phyloP scores from a whole-genome alignment of 768 basidiomycete species.

The Chalciporus chontae region DNA sequence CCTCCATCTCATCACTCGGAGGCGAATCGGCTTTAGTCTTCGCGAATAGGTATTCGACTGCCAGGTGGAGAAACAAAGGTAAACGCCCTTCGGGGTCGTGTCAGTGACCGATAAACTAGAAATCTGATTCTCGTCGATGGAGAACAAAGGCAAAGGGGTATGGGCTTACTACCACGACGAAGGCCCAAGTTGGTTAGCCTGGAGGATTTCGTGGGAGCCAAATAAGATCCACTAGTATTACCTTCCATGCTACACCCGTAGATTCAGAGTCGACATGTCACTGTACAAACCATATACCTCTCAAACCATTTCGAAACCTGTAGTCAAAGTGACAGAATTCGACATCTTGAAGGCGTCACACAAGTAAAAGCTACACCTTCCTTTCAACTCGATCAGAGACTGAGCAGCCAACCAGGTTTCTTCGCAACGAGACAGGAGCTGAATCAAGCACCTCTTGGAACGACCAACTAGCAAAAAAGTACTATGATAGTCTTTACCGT shows the following conservation, averaged over 20 bases:
- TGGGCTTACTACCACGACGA: too few relatives aligned
- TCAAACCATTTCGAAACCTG: neutral
- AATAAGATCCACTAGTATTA: neutral
- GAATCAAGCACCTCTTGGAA: slow-evolving; percentile 52
- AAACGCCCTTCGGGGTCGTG: too few relatives aligned
- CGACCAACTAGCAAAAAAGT: slow-evolving; percentile 82
- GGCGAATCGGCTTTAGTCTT: neutral
- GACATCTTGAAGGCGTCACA: slow-evolving; percentile 74
- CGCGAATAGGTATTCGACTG: neutral
- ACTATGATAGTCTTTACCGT: slow-evolving; percentile 83
- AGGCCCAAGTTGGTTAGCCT: too few relatives aligned
- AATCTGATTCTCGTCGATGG: neutral
- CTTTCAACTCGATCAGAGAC: neutral
- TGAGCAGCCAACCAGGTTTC: slow-evolving; percentile 50
- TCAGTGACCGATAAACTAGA: too few relatives aligned
- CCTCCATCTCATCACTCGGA: neutral
- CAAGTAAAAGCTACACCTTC: slow-evolving; percentile 39
- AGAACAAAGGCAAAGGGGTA: too few relatives aligned
- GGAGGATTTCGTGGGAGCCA: neutral
- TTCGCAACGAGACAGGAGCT: slow-evolving; percentile 50
- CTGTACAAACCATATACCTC: slow-evolving; percentile 16
- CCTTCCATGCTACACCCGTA: neutral
- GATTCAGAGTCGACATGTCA: neutral
- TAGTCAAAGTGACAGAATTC: slow-evolving; percentile 47
- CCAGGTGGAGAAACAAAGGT: neutral